Percentiles rank a stretch among this genome's conserved stretches.
Conservation (phyloP, 2,329 filamentous ascomycete genomes). For the Triangularia verruculosa region DNA sequence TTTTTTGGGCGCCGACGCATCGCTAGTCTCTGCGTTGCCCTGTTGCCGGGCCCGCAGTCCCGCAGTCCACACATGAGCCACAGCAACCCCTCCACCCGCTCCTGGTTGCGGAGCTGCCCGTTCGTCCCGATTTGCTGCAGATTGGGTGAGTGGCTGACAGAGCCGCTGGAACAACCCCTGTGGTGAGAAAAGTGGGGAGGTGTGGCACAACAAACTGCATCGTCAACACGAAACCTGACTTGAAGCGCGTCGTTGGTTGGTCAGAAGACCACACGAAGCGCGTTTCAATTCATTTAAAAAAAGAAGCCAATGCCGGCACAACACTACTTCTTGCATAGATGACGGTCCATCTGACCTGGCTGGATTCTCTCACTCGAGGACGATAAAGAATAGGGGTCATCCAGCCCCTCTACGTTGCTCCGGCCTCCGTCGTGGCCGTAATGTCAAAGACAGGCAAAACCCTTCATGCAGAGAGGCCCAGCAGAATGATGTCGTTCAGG, state of each 20-base stretch:
- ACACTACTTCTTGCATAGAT: conserved; percentile 4
- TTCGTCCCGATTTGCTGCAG: conserved; percentile 20
- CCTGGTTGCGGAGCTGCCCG: conserved; percentile 22
- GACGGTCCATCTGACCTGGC: not conserved
- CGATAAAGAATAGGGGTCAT: conserved; percentile 1
- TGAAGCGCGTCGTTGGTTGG: conserved; percentile 29
- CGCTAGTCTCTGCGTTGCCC: conserved; percentile 19
- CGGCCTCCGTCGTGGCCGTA: not conserved
- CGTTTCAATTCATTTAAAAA: conserved; percentile 31
- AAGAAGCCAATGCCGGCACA: conserved; percentile 26
- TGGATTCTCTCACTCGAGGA: conserved; percentile 12
- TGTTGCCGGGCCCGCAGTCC: conserved; percentile 23
- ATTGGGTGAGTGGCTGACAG: conserved; percentile 7
- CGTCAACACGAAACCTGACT: conserved; percentile 27
- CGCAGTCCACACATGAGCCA: conserved; percentile 15
- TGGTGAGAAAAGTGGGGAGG: conserved; percentile 13
- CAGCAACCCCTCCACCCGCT: conserved; percentile 19
- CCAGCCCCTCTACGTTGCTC: not conserved
- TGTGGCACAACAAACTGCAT: conserved; percentile 18
- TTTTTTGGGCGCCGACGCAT: conserved; percentile 31
- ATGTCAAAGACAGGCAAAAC: not conserved
- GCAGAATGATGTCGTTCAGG: not conserved
- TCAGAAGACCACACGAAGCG: conserved; percentile 24
- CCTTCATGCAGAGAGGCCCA: conserved; percentile 1
- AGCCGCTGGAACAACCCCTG: not conserved